These are phyloP conservation scores for Cyclotella kingstonii DNA, from an alignment of 108 stramenopile species.

Conservation along the genomic window DNA sequence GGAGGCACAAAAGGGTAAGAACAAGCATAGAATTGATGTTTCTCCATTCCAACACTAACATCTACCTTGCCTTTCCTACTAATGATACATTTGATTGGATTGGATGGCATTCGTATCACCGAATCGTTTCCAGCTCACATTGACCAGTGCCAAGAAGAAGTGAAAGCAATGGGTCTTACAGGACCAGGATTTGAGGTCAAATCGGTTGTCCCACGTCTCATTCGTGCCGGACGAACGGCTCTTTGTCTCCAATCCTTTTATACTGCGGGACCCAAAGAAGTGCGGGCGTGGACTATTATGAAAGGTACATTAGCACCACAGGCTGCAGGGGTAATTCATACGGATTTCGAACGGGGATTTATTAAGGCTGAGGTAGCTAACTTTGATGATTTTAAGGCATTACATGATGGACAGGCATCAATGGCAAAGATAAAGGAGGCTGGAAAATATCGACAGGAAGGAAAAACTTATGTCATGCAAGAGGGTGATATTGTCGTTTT, in stretches of 20 bases:
- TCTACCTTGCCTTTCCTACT: neutral
- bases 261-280: constrained; percentile 99
- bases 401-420: constrained; percentile 83
- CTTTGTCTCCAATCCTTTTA: constrained; percentile 95
- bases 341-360: constrained; percentile 99
- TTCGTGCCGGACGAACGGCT: constrained; percentile 92
- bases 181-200: constrained; percentile 86
- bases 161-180: constrained; percentile 77
- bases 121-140: constrained; percentile 77
- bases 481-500: constrained; percentile 90
- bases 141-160: constrained; percentile 77
- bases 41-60: neutral
- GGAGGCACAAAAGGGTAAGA: constrained; percentile 65
- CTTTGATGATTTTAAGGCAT: constrained; percentile 96
- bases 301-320: constrained; percentile 89
- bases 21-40: neutral
- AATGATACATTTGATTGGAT: neutral
- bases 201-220: constrained; percentile 92
- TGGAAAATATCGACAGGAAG: constrained; percentile 98
- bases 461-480: constrained; percentile 93
- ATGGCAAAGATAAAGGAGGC: constrained; percentile 98
- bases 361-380: constrained; percentile 98
- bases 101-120: no score
- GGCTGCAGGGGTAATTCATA: constrained; percentile 98
- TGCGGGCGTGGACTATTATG: constrained; percentile 98